A percentile compares a stretch with the other conserved stretches of the same genome.
Evolutionary conservation across 331 rosid genomes (phyloP).

Genomic region (Quercus phellos): DNA sequence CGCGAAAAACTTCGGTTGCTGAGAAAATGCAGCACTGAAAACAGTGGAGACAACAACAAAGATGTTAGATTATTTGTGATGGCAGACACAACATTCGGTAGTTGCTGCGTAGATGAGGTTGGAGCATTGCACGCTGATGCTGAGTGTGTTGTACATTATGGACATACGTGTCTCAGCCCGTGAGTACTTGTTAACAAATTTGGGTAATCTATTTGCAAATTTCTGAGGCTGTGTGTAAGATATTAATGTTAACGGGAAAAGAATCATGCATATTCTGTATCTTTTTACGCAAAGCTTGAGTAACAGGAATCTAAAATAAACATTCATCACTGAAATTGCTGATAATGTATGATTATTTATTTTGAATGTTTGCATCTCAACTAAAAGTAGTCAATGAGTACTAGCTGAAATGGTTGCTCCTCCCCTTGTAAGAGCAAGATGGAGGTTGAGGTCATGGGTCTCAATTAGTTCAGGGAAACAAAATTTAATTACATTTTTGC

Average conservation of each 20-base stretch:
- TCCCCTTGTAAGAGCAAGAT: no score
- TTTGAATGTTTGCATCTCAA: neutral
- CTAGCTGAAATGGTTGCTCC: no score
- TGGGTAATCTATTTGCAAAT: neutral
- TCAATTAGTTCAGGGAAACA: neutral
- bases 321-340: neutral
- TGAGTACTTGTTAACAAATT: constrained; percentile 31
- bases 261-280: neutral
- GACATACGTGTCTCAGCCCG: constrained; percentile 92
- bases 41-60: constrained; percentile 20
- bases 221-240: neutral
- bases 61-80: constrained; percentile 57
- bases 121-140: constrained; percentile 78
- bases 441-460: no score
- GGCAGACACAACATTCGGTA: constrained; percentile 91
- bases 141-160: constrained; percentile 79
- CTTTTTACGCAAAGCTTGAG: neutral
- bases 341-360: neutral
- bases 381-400: neutral
- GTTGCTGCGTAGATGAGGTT: constrained; percentile 91
- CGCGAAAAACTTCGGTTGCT: constrained; percentile 36
- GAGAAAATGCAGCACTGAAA: constrained; percentile 17
- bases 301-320: no score
- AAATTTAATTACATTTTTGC: neutral
- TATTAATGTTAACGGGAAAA: neutral